Conservation (phyloP, 2,329 filamentous ascomycete species). For the Nakataea oryzae region DNA sequence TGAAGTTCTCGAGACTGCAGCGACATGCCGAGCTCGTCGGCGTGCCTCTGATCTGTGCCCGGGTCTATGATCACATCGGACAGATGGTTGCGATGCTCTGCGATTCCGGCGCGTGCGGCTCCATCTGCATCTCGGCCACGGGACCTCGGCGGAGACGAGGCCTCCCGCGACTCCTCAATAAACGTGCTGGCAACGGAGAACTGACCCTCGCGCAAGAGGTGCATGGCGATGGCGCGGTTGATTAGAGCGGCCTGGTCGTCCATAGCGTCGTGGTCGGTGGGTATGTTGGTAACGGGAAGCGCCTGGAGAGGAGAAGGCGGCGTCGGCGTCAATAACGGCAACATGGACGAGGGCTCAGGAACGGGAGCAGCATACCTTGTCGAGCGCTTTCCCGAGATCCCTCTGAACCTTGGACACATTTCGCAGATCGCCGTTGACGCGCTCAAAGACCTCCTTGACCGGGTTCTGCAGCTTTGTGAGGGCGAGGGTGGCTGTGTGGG, state of each 20-base stretch:
- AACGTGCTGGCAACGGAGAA: slow-evolving; percentile 84
- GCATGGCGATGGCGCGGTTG: slow-evolving; percentile 92
- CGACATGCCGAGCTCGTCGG: slow-evolving; percentile 23
- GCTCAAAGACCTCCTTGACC: slow-evolving; percentile 69
- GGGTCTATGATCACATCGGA: background rate
- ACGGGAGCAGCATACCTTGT: slow-evolving; percentile 47
- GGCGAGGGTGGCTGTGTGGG: slow-evolving; percentile 59
- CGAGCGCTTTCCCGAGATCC: slow-evolving; percentile 74
- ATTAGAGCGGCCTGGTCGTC: slow-evolving; percentile 66
- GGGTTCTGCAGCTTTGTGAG: slow-evolving; percentile 81
- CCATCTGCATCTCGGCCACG: background rate
- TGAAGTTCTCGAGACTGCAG: slow-evolving; percentile 61
- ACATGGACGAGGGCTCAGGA: slow-evolving; percentile 7
- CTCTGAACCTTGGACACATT: slow-evolving; percentile 74
- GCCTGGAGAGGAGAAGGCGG: slow-evolving; percentile 13
- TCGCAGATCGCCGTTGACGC: slow-evolving; percentile 70
- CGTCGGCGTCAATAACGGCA: background rate
- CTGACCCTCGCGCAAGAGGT: slow-evolving; percentile 86
- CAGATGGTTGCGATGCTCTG: background rate
- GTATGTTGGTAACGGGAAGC: slow-evolving; percentile 48
- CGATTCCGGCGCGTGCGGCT: background rate
- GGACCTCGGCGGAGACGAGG: background rate
- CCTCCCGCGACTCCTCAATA: slow-evolving; percentile 53
- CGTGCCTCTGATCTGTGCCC: slow-evolving; percentile 1
- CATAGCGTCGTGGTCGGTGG: slow-evolving; percentile 72